Evolutionary conservation across 768 basidiomycete genomes (phyloP).

Genomic region (Grammothele lineata): DNA sequence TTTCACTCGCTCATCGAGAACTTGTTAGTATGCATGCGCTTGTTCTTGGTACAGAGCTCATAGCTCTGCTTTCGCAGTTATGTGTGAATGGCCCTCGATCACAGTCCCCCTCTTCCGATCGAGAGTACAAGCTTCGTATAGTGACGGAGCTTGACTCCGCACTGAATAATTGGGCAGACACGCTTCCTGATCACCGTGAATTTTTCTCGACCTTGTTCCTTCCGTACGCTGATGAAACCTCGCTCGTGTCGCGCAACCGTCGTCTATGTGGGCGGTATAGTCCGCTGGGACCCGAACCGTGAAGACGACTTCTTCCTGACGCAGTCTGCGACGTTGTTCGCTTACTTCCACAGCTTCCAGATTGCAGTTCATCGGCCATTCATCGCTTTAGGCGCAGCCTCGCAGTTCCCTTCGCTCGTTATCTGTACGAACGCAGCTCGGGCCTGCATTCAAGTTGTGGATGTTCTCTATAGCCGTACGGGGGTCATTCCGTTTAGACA

Average conservation of each 20-base stretch:
- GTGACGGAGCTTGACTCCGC: slow-evolving; percentile 61
- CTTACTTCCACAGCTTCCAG: slow-evolving; percentile 41
- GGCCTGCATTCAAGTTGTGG: slow-evolving; percentile 69
- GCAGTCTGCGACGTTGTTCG: slow-evolving; percentile 36
- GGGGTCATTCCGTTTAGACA: background rate
- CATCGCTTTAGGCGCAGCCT: slow-evolving; percentile 44
- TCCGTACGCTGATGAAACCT: no score
- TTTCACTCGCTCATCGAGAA: slow-evolving; percentile 53
- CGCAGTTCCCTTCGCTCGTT: slow-evolving; percentile 55
- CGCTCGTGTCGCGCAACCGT: background rate
- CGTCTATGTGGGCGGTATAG: no score
- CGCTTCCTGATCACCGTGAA: slow-evolving; percentile 51
- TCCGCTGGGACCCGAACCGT: slow-evolving; percentile 25
- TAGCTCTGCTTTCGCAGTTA: slow-evolving; percentile 31
- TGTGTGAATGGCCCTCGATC: slow-evolving; percentile 11
- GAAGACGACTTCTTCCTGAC: slow-evolving; percentile 22
- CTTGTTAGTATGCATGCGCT: slow-evolving; percentile 30
- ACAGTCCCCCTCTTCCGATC: slow-evolving; percentile 28
- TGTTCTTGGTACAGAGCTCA: slow-evolving; percentile 26
- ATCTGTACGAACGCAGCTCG: slow-evolving; percentile 82
- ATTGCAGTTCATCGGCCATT: slow-evolving; percentile 79
- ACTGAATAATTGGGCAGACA: slow-evolving; percentile 56
- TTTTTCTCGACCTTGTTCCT: background rate
- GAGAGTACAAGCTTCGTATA: slow-evolving; percentile 42
- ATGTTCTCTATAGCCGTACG: slow-evolving; percentile 35